These are phyloP conservation scores for Mycena polygramma DNA, from an alignment of 768 basidiomycete genomes.

Conservation along the genomic window DNA sequence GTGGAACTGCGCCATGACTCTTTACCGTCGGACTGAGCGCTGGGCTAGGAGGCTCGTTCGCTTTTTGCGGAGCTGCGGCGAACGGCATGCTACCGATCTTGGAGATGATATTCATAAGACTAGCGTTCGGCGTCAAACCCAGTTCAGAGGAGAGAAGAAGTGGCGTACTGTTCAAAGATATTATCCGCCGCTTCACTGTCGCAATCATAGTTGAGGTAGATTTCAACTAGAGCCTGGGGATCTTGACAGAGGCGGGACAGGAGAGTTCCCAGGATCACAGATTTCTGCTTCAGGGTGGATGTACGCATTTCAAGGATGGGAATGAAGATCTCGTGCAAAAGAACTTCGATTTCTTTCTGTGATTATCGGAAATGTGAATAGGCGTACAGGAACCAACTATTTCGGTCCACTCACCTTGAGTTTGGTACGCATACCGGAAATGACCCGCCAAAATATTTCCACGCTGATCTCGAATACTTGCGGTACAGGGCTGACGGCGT, in stretches of 20 bases:
- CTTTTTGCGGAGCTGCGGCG: slow-evolving; percentile 61
- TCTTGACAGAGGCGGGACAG: slow-evolving; percentile 91
- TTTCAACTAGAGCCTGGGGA: slow-evolving; percentile 96
- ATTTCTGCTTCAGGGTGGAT: slow-evolving; percentile 95
- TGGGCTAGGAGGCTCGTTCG: slow-evolving; percentile 72
- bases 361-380: slow-evolving; percentile 27
- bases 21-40: slow-evolving; percentile 66
- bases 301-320: slow-evolving; percentile 99
- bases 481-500: slow-evolving; percentile 94
- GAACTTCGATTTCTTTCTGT: slow-evolving; percentile 98
- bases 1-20: slow-evolving; percentile 53
- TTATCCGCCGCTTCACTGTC: slow-evolving; percentile 95
- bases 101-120: slow-evolving; percentile 95
- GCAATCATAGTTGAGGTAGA: slow-evolving; percentile 99
- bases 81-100: slow-evolving; percentile 82
- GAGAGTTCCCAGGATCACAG: slow-evolving; percentile 86
- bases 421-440: slow-evolving; percentile 95
- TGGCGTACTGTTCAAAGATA: slow-evolving; percentile 92
- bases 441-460: slow-evolving; percentile 97
- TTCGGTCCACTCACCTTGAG: slow-evolving; percentile 79
- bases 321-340: slow-evolving; percentile 98
- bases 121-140: slow-evolving; percentile 45
- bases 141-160: neutral
- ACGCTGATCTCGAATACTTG: slow-evolving; percentile 99
- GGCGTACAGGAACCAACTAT: slow-evolving; percentile 4